A percentile compares a stretch with the other conserved stretches of the same genome.
Conservation (phyloP, 805 yeast species). For the Teunomyces cretensis region DNA sequence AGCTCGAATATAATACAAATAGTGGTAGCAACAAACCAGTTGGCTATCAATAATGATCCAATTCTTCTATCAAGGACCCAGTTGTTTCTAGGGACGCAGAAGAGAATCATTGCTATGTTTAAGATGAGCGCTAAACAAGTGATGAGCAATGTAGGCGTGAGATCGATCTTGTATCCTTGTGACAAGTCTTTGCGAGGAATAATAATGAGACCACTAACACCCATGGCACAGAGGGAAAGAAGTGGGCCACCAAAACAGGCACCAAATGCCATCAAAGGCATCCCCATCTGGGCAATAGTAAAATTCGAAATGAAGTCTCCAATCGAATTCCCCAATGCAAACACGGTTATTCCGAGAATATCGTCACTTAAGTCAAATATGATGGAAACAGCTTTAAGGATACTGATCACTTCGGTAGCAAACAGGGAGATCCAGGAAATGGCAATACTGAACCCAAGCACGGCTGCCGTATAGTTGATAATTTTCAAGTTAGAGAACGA, state of each 20-base stretch:
- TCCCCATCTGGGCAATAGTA: conserved; percentile 77
- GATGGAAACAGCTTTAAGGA: conserved; percentile 60
- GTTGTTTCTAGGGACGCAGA: conserved; percentile 16
- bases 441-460: conserved; percentile 64
- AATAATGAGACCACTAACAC: conserved; percentile 59
- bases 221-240: conserved; percentile 77
- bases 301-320: conserved; percentile 87
- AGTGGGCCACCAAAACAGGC: conserved; percentile 96
- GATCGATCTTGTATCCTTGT: conserved; percentile 17
- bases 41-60: conserved; percentile 29
- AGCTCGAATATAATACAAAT: conserved; percentile 26
- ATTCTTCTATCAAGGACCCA: conserved; percentile 37
- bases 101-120: conserved; percentile 20
- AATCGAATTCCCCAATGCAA: conserved; percentile 89
- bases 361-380: conserved; percentile 69
- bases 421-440: conserved; percentile 67
- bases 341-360: conserved; percentile 79
- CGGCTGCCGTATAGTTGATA: conserved; percentile 29
- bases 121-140: conserved; percentile 20
- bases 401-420: conserved; percentile 68
- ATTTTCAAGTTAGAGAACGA: conserved; percentile 6
- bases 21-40: conserved; percentile 30
- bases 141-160: conserved; percentile 20
- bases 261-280: conserved; percentile 87
- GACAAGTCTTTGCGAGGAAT: conserved; percentile 9